Evolutionary conservation across 495 filamentous ascomycete genomes (phyloP).

Genomic region (Tuber melanosporum): DNA sequence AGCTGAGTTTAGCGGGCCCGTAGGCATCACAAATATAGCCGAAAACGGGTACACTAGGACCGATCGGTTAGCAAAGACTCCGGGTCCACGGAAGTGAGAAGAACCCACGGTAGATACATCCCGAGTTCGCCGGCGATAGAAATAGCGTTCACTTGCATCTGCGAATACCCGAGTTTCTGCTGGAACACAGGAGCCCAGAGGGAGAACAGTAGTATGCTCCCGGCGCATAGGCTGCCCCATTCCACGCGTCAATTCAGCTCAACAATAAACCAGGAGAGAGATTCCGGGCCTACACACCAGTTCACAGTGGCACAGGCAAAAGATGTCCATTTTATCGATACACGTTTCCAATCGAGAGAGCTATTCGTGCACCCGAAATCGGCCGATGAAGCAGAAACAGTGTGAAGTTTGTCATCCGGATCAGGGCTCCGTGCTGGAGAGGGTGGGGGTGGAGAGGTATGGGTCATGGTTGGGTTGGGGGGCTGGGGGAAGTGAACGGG

Average conservation of each 20-base stretch:
- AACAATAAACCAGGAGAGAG: not conserved
- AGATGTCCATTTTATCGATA: constrained; percentile 22
- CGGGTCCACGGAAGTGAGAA: not conserved
- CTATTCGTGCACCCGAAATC: not conserved
- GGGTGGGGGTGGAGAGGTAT: not conserved
- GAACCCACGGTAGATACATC: constrained; percentile 65
- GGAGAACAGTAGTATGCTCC: constrained; percentile 81
- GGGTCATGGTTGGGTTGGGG: not conserved
- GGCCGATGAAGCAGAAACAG: not conserved
- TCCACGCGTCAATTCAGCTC: not conserved
- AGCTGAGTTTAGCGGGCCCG: constrained; percentile 66
- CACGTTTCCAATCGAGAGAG: not conserved
- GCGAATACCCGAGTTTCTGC: constrained; percentile 72
- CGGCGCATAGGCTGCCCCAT: constrained; percentile 60
- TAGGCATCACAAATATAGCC: constrained; percentile 87
- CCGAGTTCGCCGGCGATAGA: constrained; percentile 79
- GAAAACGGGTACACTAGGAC: constrained; percentile 59
- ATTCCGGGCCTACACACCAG: constrained; percentile 15
- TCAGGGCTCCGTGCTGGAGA: not conserved
- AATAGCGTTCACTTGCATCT: constrained; percentile 84
- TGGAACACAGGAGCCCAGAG: constrained; percentile 88
- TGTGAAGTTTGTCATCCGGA: not conserved
- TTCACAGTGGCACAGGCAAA: constrained; percentile 30
- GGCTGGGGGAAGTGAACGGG: not conserved
- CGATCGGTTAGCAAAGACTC: constrained; percentile 6